Conservation (phyloP, 202 grass and related monocot genomes). For the Carex arenaria region DNA sequence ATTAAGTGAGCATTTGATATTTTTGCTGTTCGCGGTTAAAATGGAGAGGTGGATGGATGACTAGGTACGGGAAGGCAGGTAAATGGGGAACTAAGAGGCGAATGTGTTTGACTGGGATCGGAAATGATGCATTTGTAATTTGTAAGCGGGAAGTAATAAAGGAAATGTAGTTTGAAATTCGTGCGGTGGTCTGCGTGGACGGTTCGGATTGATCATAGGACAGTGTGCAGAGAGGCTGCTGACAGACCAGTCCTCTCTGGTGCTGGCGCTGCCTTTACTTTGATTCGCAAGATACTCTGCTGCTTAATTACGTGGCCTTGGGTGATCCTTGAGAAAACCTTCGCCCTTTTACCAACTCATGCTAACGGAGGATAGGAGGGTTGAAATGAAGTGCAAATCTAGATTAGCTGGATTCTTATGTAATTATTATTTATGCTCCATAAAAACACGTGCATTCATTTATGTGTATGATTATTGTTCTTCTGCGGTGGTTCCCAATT, state of each 20-base stretch:
- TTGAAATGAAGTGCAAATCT: neutral
- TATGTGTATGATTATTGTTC: neutral
- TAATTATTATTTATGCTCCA: neutral
- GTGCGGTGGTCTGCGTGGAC: neutral
- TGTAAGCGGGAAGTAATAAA: neutral
- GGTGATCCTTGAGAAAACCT: neutral
- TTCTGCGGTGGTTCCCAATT: neutral
- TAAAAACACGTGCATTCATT: neutral
- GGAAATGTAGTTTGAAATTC: conserved; percentile 6
- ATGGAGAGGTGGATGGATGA: neutral
- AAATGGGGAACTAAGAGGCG: neutral
- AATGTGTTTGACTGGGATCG: neutral
- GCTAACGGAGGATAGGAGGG: neutral
- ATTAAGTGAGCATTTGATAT: neutral
- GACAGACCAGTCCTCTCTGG: neutral
- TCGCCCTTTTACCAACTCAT: neutral
- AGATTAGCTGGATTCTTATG: neutral
- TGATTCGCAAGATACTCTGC: neutral
- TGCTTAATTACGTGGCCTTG: neutral
- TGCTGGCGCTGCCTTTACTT: neutral
- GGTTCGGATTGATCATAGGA: neutral
- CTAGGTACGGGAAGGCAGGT: neutral
- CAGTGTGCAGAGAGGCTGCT: neutral
- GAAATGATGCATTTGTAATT: neutral
- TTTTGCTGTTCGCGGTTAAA: neutral